Conservation (phyloP, 371 early-diverging fungal genomes). For the Mucor ambiguus region DNA sequence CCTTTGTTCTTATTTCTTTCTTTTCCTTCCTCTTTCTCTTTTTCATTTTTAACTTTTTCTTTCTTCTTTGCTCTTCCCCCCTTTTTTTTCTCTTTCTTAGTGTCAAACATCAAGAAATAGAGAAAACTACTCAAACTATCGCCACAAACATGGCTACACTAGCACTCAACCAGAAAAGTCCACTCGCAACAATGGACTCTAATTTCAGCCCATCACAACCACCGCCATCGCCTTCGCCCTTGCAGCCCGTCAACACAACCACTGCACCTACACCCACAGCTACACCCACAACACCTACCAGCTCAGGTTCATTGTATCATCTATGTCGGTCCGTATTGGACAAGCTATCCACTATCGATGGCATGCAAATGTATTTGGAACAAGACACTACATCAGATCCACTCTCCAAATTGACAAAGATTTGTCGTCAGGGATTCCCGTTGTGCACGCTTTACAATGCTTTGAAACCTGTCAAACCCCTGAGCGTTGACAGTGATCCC, state of each 20-base stretch:
- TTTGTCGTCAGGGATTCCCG: conserved; percentile 90
- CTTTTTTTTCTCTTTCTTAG: conserved; percentile 14
- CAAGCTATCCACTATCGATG: conserved; percentile 59
- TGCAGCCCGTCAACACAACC: neutral
- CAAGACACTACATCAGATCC: conserved; percentile 66
- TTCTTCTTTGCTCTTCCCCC: conserved; percentile 1
- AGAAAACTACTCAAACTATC: neutral
- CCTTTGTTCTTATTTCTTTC: conserved; percentile 5
- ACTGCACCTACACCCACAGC: conserved; percentile 13
- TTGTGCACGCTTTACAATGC: conserved; percentile 86
- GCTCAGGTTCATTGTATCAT: conserved; percentile 63
- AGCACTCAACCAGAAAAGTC: conserved; percentile 17
- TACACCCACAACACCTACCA: conserved; percentile 17
- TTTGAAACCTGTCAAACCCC: conserved; percentile 59
- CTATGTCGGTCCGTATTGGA: conserved; percentile 64
- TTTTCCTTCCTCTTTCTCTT: conserved; percentile 15
- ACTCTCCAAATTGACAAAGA: conserved; percentile 82
- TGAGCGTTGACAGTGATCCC: conserved; percentile 60
- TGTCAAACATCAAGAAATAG: neutral
- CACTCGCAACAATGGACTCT: neutral
- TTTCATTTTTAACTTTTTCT: conserved; percentile 1
- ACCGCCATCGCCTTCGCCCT: conserved; percentile 3
- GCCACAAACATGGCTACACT: conserved; percentile 8
- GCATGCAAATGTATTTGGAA: conserved; percentile 61
- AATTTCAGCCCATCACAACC: conserved; percentile 1